phyloP scores from a whole-genome alignment of 257 asterid species.

The Gentiana straminea region DNA sequence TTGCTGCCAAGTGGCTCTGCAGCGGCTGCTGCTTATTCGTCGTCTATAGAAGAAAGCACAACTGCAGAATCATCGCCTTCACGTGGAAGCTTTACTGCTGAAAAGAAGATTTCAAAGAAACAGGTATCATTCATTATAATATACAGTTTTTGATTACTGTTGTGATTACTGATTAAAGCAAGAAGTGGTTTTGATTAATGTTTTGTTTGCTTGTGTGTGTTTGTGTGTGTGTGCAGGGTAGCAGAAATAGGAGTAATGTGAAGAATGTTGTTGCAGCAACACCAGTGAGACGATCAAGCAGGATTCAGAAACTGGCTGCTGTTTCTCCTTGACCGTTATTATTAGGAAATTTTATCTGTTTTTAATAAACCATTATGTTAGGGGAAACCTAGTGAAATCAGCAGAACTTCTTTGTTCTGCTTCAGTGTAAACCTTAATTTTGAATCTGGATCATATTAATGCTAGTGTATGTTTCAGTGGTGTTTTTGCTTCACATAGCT shows the following conservation, averaged over 20 bases:
- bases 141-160: not conserved
- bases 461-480: no score
- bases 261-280: slow-evolving; percentile 17
- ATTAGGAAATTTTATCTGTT: not conserved
- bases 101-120: slow-evolving; percentile 26
- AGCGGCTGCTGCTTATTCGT: slow-evolving; percentile 14
- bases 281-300: slow-evolving; percentile 65
- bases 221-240: slow-evolving; percentile 30
- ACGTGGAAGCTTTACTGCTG: slow-evolving; percentile 36
- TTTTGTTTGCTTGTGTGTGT: not conserved
- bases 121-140: slow-evolving; percentile 29
- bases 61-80: slow-evolving; percentile 22
- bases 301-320: slow-evolving; percentile 42
- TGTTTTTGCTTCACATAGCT: not conserved
- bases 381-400: not conserved
- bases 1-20: slow-evolving; percentile 11
- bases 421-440: slow-evolving; percentile 1
- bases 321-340: slow-evolving; percentile 32
- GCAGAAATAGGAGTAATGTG: slow-evolving; percentile 25
- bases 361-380: slow-evolving; percentile 3
- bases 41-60: slow-evolving; percentile 10
- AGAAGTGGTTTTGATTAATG: not conserved
- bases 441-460: no score
- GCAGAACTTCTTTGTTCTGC: slow-evolving; percentile 1
- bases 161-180: not conserved